phyloP scores from a whole-genome alignment of 768 basidiomycete species.

The Tephrocybe rancida region DNA sequence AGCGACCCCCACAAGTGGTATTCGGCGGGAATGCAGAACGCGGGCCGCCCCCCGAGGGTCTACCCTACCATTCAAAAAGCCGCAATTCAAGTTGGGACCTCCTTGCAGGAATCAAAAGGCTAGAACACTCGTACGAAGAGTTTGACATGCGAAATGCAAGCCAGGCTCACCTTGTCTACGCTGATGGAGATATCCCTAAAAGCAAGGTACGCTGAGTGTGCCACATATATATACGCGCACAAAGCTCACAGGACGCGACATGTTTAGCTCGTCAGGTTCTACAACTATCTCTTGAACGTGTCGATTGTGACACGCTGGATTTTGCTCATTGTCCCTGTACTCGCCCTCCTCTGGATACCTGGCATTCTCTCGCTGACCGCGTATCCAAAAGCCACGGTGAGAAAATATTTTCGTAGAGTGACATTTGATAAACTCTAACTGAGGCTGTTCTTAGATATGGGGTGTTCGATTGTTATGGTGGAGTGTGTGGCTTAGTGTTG shows the following conservation, averaged over 20 bases:
- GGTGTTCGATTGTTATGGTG: slow-evolving; percentile 69
- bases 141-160: slow-evolving; percentile 58
- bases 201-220: slow-evolving; percentile 43
- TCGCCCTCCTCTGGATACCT: slow-evolving; percentile 71
- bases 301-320: slow-evolving; percentile 83
- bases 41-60: slow-evolving; percentile 14
- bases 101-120: slow-evolving; percentile 48
- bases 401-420: slow-evolving; percentile 20
- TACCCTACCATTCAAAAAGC: slow-evolving; percentile 15
- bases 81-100: slow-evolving; percentile 53
- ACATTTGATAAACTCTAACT: neutral
- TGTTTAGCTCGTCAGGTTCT: slow-evolving; percentile 58
- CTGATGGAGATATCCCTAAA: slow-evolving; percentile 63
- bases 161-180: slow-evolving; percentile 53
- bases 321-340: slow-evolving; percentile 74
- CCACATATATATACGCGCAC: neutral
- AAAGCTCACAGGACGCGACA: neutral
- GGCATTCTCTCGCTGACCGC: slow-evolving; percentile 65
- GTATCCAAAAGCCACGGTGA: slow-evolving; percentile 51
- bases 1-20: neutral
- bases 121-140: slow-evolving; percentile 58
- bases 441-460: slow-evolving; percentile 46
- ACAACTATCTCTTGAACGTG: slow-evolving; percentile 73
- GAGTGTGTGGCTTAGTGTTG: slow-evolving; percentile 82
- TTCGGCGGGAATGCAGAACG: slow-evolving; percentile 24